phyloP scores from a whole-genome alignment of 2,329 filamentous ascomycete species.

The Paracamarosporium sp. region DNA sequence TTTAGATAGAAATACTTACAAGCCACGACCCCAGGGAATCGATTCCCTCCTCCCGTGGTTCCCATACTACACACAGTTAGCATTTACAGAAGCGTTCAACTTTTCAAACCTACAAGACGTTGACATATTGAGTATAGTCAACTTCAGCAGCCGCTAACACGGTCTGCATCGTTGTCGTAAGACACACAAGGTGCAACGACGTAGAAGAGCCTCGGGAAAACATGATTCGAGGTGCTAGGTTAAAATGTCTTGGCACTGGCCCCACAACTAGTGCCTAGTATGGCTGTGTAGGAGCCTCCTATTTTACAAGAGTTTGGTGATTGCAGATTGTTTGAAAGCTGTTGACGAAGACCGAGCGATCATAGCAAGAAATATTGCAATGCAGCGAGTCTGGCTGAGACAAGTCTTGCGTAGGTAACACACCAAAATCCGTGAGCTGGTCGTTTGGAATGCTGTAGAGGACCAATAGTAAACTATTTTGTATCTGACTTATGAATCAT shows the following conservation, averaged over 20 bases:
- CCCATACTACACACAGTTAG: slow-evolving; percentile 24
- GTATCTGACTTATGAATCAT: not conserved
- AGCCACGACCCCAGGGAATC: slow-evolving; percentile 45
- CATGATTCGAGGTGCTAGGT: slow-evolving; percentile 3
- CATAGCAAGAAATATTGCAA: too few species aligned
- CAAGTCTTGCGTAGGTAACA: not conserved
- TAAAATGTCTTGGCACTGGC: slow-evolving; percentile 4
- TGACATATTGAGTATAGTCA: slow-evolving; percentile 41
- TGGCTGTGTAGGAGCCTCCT: not conserved
- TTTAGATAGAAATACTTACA: slow-evolving; percentile 16
- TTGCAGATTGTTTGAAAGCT: not conserved
- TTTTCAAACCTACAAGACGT: slow-evolving; percentile 39
- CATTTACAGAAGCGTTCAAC: not conserved
- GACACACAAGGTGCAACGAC: slow-evolving; percentile 1
- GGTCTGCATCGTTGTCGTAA: slow-evolving; percentile 4
- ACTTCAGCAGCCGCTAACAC: slow-evolving; percentile 6
- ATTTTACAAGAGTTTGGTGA: not conserved
- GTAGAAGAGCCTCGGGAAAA: not conserved
- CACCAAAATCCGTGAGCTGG: not conserved
- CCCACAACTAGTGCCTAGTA: not conserved
- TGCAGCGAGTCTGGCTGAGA: not conserved
- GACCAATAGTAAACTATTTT: not conserved
- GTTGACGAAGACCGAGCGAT: too few species aligned
- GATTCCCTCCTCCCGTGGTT: slow-evolving; percentile 42
- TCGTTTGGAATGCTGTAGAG: not conserved